A percentile compares a stretch with the other conserved stretches of the same genome.
Evolutionary conservation across 257 asterid species (phyloP).

Genomic region (Solanum sejunctum): DNA sequence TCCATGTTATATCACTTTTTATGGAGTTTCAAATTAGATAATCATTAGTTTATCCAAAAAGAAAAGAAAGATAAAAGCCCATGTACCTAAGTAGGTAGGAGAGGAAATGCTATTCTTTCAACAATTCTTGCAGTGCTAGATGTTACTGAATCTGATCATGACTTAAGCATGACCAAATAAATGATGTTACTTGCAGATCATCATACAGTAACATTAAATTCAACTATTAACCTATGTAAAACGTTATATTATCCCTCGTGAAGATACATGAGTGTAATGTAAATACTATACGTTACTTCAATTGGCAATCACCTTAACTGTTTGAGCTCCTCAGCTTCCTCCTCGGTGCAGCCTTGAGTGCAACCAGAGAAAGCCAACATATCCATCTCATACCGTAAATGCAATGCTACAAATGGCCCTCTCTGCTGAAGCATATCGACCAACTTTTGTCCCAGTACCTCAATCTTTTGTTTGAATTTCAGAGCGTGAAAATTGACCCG

Average conservation of each 20-base stretch:
- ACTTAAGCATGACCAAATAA: not conserved
- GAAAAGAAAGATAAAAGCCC: not conserved
- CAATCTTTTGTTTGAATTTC: slow-evolving; percentile 78
- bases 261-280: not conserved
- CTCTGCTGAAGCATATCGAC: slow-evolving; percentile 45
- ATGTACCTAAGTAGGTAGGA: not conserved
- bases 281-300: not conserved
- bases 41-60: not conserved
- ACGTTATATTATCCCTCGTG: not conserved
- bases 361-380: slow-evolving; percentile 97
- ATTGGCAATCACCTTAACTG: slow-evolving; percentile 41
- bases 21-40: not conserved
- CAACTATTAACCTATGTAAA: not conserved
- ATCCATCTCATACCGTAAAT: slow-evolving; percentile 92
- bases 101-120: not conserved
- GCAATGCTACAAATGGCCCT: slow-evolving; percentile 76
- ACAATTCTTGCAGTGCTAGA: not conserved
- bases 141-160: not conserved
- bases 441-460: slow-evolving; percentile 68
- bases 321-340: slow-evolving; percentile 82
- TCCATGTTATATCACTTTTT: not conserved
- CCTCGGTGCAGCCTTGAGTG: slow-evolving; percentile 74
- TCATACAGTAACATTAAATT: not conserved
- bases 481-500: slow-evolving; percentile 80
- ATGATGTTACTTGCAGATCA: not conserved